These are phyloP conservation scores for Hypoxylon sp. DNA, from an alignment of 2,329 filamentous ascomycete genomes.

Conservation along the genomic window DNA sequence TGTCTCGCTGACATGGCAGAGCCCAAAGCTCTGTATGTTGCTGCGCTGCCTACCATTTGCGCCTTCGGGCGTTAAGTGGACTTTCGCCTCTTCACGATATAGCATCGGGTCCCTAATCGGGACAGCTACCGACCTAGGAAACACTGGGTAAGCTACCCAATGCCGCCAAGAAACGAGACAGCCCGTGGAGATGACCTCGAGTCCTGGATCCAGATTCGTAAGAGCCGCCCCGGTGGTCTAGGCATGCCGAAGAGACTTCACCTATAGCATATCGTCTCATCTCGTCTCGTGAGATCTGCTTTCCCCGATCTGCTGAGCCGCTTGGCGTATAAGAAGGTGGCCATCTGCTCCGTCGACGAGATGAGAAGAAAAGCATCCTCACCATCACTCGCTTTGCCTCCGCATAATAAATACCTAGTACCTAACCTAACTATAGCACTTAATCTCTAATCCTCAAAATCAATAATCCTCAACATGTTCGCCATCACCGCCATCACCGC, in stretches of 20 bases:
- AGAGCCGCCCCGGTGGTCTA: neutral
- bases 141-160: neutral
- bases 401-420: too few relatives aligned
- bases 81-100: conserved; percentile 1
- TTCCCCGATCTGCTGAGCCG: neutral
- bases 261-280: too few relatives aligned
- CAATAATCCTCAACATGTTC: conserved; percentile 33
- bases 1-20: too few relatives aligned
- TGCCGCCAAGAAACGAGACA: neutral
- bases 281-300: conserved; percentile 13
- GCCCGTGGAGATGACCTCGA: neutral
- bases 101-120: neutral
- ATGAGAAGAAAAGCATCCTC: conserved; percentile 15
- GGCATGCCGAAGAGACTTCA: neutral
- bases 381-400: conserved; percentile 1
- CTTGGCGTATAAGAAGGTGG: conserved; percentile 17
- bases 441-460: conserved; percentile 14
- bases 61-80: neutral
- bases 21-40: too few relatives aligned
- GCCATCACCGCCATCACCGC: conserved; percentile 34
- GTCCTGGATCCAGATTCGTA: conserved; percentile 14
- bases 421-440: neutral
- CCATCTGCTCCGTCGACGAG: conserved; percentile 22
- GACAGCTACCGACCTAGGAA: conserved; percentile 5
- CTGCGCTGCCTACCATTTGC: conserved; percentile 4